Percentiles rank a stretch among this genome's conserved stretches.
phyloP scores from a whole-genome alignment of 257 asterid species.

The Nicotiana obtusifolia region DNA sequence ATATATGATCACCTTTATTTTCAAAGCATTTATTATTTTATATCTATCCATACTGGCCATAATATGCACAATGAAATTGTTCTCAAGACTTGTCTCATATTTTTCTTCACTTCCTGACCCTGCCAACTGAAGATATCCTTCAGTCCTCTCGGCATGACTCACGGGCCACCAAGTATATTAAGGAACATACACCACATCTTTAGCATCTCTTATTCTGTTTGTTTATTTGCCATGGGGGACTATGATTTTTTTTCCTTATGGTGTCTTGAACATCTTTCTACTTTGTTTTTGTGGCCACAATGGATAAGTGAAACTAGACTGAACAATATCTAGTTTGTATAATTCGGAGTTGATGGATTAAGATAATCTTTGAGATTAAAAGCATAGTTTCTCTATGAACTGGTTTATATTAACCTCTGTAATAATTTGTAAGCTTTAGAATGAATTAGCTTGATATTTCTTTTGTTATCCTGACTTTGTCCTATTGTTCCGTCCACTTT shows the following conservation, averaged over 20 bases:
- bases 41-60: not conserved
- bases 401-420: not conserved
- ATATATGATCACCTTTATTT: not conserved
- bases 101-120: not conserved
- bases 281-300: not conserved
- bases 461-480: constrained; percentile 8
- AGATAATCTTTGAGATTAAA: not conserved
- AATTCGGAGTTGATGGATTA: not conserved
- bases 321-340: not conserved
- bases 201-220: not conserved
- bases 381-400: not conserved
- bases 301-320: not conserved
- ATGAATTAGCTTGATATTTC: not conserved
- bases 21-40: not conserved
- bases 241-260: not conserved
- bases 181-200: not conserved
- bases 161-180: not conserved
- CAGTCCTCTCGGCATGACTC: not conserved
- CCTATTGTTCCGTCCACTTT: constrained; percentile 5
- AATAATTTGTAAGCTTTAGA: not conserved
- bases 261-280: not conserved
- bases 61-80: not conserved
- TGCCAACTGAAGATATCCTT: not conserved
- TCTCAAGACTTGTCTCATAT: not conserved
- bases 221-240: not conserved